These are phyloP conservation scores for Colletotrichum cordylinicola DNA, from an alignment of 2,329 filamentous ascomycete genomes.

Conservation along the genomic window DNA sequence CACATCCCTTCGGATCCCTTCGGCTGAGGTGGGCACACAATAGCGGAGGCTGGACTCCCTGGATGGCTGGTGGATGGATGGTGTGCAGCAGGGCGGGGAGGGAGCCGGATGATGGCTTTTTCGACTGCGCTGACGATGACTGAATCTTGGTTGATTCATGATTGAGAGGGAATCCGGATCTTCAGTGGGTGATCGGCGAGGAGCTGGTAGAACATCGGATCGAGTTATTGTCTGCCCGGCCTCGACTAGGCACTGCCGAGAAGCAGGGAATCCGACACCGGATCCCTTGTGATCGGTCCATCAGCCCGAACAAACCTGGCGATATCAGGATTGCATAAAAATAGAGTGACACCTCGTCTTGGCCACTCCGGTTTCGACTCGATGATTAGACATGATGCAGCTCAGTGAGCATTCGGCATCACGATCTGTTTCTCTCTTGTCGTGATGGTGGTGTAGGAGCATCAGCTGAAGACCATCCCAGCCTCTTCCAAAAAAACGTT, in stretches of 20 bases:
- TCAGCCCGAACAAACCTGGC: background rate
- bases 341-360: background rate
- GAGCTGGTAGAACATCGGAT: background rate
- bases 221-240: background rate
- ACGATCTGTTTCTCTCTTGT: background rate
- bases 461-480: background rate
- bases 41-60: constrained; percentile 18
- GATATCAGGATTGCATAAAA: background rate
- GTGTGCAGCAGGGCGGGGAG: background rate
- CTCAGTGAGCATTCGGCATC: background rate
- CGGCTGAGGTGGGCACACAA: background rate
- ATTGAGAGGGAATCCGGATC: background rate
- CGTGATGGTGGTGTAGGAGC: background rate
- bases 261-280: background rate
- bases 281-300: background rate
- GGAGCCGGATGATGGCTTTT: background rate
- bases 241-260: background rate
- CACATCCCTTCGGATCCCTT: constrained; percentile 3
- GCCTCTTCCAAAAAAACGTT: background rate
- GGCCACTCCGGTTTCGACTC: background rate
- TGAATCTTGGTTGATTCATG: background rate
- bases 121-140: background rate
- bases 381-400: background rate
- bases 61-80: background rate
- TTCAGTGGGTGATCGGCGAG: background rate